Evolutionary conservation across 1,284 basidiomycete genomes (phyloP).

Genomic region (Sporisorium reilianum): DNA sequence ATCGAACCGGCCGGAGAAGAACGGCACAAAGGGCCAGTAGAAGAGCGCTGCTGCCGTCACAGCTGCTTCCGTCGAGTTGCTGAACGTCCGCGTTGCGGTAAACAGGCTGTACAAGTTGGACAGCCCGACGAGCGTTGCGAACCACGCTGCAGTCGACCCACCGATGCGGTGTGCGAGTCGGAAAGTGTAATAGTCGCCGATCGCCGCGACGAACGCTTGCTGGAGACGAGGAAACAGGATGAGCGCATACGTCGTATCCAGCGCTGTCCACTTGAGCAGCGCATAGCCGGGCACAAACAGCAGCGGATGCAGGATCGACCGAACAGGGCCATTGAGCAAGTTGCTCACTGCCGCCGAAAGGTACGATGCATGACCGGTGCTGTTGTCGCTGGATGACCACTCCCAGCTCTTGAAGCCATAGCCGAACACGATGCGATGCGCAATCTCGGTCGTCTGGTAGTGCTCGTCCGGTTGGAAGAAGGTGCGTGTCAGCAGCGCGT

Average conservation of each 20-base stretch:
- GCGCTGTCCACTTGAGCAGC: constrained; percentile 74
- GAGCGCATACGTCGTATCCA: constrained; percentile 72
- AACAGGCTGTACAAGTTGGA: constrained; percentile 88
- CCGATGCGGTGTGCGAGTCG: constrained; percentile 76
- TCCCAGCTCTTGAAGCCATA: constrained; percentile 97
- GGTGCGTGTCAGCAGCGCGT: constrained; percentile 80
- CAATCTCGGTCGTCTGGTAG: constrained; percentile 93
- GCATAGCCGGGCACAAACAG: constrained; percentile 84
- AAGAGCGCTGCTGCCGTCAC: constrained; percentile 82
- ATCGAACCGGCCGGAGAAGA: constrained; percentile 20
- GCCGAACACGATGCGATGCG: constrained; percentile 87
- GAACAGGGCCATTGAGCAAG: constrained; percentile 60
- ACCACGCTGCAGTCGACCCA: constrained; percentile 74
- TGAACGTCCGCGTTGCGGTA: constrained; percentile 86
- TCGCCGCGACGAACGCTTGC: constrained; percentile 82
- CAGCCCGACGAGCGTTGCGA: constrained; percentile 77
- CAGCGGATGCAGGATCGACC: constrained; percentile 68
- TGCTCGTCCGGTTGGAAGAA: constrained; percentile 99
- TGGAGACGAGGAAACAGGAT: constrained; percentile 77
- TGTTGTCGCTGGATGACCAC: constrained; percentile 73
- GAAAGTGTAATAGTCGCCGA: constrained; percentile 82
- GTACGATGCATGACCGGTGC: constrained; percentile 6
- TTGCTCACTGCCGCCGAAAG: constrained; percentile 10
- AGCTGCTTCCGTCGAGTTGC: constrained; percentile 91
- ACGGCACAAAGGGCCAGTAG: constrained; percentile 75